These are phyloP conservation scores for Puccinia hordei DNA, from an alignment of 1,284 basidiomycete species.

Conservation along the genomic window DNA sequence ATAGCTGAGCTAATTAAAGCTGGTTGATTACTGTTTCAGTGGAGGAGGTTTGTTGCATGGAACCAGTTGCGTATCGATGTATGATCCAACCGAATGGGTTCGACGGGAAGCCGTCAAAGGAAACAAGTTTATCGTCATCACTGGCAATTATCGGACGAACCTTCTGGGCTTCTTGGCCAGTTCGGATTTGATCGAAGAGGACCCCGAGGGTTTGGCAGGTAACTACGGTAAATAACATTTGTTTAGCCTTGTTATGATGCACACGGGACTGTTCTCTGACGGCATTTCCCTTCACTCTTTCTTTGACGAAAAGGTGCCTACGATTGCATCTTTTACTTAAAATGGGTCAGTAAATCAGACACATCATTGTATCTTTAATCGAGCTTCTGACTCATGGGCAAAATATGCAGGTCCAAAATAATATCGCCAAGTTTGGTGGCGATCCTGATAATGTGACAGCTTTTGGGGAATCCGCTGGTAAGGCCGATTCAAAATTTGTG, in stretches of 20 bases:
- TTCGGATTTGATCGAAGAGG: conserved; percentile 21
- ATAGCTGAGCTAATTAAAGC: neutral
- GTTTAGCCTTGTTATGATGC: neutral
- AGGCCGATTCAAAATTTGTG: neutral
- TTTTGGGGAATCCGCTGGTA: conserved; percentile 48
- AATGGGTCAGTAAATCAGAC: conserved; percentile 31
- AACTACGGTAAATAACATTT: conserved; percentile 33
- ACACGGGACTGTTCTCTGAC: neutral
- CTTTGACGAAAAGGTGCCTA: conserved; percentile 29
- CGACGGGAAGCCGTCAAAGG: conserved; percentile 24
- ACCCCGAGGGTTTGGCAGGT: conserved; percentile 39
- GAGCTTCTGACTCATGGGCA: neutral
- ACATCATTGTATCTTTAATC: neutral
- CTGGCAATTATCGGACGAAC: conserved; percentile 35
- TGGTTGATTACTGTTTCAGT: neutral
- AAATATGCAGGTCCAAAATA: conserved; percentile 37
- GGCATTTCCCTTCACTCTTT: neutral
- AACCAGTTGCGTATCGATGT: neutral
- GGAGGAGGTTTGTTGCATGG: conserved; percentile 9
- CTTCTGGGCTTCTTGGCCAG: conserved; percentile 36
- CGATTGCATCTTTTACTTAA: conserved; percentile 33
- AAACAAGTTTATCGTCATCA: conserved; percentile 40
- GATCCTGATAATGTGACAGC: conserved; percentile 44
- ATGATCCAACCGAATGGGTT: conserved; percentile 49
- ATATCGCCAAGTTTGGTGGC: conserved; percentile 40